Evolutionary conservation across 306 rosid species (phyloP).

Genomic region (Lotus japonicus): DNA sequence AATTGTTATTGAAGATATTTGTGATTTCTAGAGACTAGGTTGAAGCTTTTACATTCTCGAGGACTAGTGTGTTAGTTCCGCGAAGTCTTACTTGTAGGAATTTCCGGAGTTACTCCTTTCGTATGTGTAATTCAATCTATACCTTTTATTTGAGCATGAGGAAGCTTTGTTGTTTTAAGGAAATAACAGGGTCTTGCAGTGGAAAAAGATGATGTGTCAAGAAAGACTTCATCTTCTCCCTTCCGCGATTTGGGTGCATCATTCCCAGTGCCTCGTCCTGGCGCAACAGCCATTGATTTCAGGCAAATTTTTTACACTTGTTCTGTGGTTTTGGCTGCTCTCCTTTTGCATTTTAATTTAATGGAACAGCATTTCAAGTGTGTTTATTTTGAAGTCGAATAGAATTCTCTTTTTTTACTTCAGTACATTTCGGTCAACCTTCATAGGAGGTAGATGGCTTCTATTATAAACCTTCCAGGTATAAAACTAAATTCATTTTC

Average conservation of each 20-base stretch:
- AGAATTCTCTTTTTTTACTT: no score
- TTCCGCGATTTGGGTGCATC: conserved; percentile 40
- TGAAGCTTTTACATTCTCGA: background rate
- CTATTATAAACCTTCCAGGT: no score
- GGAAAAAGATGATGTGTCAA: conserved; percentile 51
- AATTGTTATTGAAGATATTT: background rate
- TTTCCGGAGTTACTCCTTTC: background rate
- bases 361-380: background rate
- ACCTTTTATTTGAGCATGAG: conserved; percentile 19
- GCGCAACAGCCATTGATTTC: conserved; percentile 51
- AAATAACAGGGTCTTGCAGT: conserved; percentile 85
- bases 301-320: conserved; percentile 30
- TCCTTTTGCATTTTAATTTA: background rate
- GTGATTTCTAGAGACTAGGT: background rate
- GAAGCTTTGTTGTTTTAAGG: conserved; percentile 36
- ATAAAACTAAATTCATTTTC: no score
- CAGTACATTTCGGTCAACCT: no score
- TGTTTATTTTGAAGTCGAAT: no score
- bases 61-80: no score
- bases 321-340: background rate
- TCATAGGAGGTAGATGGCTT: no score
- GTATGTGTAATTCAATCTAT: background rate
- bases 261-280: conserved; percentile 28
- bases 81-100: background rate
- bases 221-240: conserved; percentile 50